Percentiles rank a stretch among this genome's conserved stretches.
These are phyloP conservation scores for Solanum dulcamara DNA, from an alignment of 257 asterid genomes.

Conservation along the genomic window DNA sequence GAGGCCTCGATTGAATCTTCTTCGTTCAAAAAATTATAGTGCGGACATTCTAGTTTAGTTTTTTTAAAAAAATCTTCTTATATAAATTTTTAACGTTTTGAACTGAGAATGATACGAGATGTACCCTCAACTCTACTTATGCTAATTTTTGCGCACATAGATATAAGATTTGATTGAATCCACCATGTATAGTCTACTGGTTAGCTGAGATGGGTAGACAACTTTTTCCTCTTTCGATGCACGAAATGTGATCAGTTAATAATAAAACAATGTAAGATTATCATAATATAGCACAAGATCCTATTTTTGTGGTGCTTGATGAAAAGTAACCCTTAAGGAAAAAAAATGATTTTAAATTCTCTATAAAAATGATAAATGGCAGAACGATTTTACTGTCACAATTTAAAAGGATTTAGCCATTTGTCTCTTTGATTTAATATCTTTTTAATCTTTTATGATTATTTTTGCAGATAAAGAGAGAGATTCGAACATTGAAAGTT, in stretches of 20 bases:
- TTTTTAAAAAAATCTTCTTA: too few species aligned
- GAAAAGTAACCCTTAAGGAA: not conserved
- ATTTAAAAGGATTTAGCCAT: not conserved
- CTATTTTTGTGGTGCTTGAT: not conserved
- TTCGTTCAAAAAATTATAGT: not conserved
- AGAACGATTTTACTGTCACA: not conserved
- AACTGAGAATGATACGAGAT: too few species aligned
- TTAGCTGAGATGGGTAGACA: not conserved
- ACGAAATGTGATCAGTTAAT: not conserved
- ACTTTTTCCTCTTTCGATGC: not conserved
- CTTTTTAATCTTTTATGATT: not conserved
- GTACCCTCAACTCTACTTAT: not conserved
- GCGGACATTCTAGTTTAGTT: too few species aligned
- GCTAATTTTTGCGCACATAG: not conserved
- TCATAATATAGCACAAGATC: not conserved
- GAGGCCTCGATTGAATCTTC: not conserved
- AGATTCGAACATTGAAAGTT: constrained; percentile 78
- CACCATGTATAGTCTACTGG: not conserved
- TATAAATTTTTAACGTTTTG: too few species aligned
- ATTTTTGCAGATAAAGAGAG: constrained; percentile 73
- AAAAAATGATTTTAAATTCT: not conserved
- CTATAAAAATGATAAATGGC: not conserved
- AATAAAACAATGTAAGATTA: too few species aligned
- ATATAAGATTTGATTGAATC: not conserved
- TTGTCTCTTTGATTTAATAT: not conserved